Base-by-base conservation (phyloP, 2,329 filamentous ascomycete species). In the Nemania sp. region DNA sequence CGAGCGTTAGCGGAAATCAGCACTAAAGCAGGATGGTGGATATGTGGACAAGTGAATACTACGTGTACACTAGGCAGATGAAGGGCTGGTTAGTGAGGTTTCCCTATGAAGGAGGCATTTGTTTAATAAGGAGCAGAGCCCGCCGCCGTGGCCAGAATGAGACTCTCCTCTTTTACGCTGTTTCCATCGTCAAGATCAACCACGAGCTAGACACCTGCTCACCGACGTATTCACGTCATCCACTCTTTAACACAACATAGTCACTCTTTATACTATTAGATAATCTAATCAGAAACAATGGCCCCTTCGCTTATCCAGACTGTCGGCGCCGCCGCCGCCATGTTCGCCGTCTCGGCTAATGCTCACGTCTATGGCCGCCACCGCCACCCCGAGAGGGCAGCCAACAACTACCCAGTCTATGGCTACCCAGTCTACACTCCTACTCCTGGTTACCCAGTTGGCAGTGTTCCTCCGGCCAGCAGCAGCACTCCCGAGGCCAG, bases 201-300 rank as follows among this genome's bases (percentile, higher is more conserved):
- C 61, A 63, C 64, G 52, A 61, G 61, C 56, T 46, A 64, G 66
- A 70, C 64, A 67, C 62, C 56, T 46, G 52, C 71, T 74, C 70
- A 30, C 64, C 69, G 75, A 75, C 75, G 75, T 76, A 71, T 69
- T 66, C 56, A 72, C 75, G 75, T 77, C 75, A 66, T 73, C 64
- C 73, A 70, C 55, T 76, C 74, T 57, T 72, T 73, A 53, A 34
- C 53, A 57, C 59, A 61, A 52, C 20, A 34, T 17, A 51, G 52
- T 67, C 66, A 52, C 67, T 68, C 49, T 50, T 62, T 64, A 57
- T 54, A 55, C 52, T 36, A 55, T 36, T 58, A 57, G 9, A 40
- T 52, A 60, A 66, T 64, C 50, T 66, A 62, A 61, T 62, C 54
- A 61, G 50, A 59, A 59, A 23, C 58, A 22, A 78, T 77, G 75